These are phyloP conservation scores for Penicillium polonicum DNA, from an alignment of 2,329 filamentous ascomycete species.

Conservation along the genomic window DNA sequence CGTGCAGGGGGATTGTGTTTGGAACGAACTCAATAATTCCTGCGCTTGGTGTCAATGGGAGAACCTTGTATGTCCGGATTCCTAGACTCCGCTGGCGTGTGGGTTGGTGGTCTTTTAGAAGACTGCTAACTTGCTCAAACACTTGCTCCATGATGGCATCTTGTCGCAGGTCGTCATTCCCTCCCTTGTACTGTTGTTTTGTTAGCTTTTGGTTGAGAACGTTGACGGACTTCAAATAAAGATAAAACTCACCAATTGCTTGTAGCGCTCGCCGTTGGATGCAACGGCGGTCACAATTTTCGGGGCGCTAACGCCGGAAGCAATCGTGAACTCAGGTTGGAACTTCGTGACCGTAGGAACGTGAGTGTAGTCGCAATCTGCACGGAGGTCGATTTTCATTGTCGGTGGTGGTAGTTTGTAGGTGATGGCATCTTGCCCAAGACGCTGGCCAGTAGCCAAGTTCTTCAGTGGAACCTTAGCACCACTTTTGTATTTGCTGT, in stretches of 20 bases:
- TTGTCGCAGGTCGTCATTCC: constrained; percentile 92
- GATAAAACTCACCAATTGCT: constrained; percentile 65
- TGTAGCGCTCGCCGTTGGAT: constrained; percentile 75
- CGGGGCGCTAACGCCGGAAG: constrained; percentile 84
- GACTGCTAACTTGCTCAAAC: constrained; percentile 89
- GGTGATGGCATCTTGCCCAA: constrained; percentile 63
- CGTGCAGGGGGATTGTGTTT: constrained; percentile 86
- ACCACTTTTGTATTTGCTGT: constrained; percentile 66
- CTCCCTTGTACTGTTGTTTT: constrained; percentile 71
- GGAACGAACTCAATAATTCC: constrained; percentile 97
- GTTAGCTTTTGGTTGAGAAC: constrained; percentile 9
- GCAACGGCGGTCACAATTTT: constrained; percentile 86
- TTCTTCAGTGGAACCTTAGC: constrained; percentile 64
- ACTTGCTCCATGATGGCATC: constrained; percentile 99
- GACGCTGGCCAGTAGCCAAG: constrained; percentile 59
- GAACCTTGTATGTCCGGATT: constrained; percentile 94
- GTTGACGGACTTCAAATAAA: neutral
- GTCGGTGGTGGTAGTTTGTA: constrained; percentile 83
- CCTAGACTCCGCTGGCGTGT: constrained; percentile 86
- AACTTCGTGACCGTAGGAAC: constrained; percentile 74
- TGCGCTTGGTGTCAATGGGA: constrained; percentile 78
- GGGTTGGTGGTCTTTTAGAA: constrained; percentile 79
- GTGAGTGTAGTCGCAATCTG: constrained; percentile 70
- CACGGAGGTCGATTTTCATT: constrained; percentile 74
- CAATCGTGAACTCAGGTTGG: constrained; percentile 75